Base-by-base conservation (phyloP, 345 rosid species). In the Carallia pectinifolia region DNA sequence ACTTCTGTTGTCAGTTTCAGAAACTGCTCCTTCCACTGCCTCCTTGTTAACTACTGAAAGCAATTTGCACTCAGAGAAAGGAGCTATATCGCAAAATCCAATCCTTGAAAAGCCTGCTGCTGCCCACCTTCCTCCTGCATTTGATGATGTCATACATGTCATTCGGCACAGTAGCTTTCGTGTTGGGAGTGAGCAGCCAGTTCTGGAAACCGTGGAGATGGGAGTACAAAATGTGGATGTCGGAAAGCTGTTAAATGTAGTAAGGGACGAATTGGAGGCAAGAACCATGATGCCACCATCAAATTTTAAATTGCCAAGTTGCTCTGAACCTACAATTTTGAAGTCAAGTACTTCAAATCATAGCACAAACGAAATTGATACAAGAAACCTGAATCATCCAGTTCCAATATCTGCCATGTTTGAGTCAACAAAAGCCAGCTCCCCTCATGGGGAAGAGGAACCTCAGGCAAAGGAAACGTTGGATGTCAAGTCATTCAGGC, bases 401-500 rank as follows among this genome's bases (percentile, higher is more conserved):
- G 69, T 59, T 66, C 71, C 81, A 60, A 79, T 77, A 75, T 74
- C 89, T 16, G 85, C 82, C 76, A 60, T 80, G 4, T 74, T 82
- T 5, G 84, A 81, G 70, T 81, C 74, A 10, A 67, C 80, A 33
- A 83, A 85, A 66, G 65, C 83, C 71, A 73, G 64, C 69, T 67
- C 88, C 44, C 55, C 71, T 31, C 12, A 78, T 63, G 69, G 66
- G 19, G 90, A 85, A 62, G 93, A 84, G 67, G 96, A 81, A 80
- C 65, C 84, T 48, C 89, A 87, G 0, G 84, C 81, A 61, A 90
- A 83, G 79, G 97, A 92, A 79, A 85, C 65, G 12, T 66, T 92
- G 80, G 97, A 92, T 76, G 81, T 92, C 5, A 95, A 88, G 74
- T 92, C 97, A 5, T 95, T 83, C 77, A 85, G 97, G 83, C 97